Base-by-base conservation (phyloP, 2,329 filamentous ascomycete species). In the Aspergillus sp. region DNA sequence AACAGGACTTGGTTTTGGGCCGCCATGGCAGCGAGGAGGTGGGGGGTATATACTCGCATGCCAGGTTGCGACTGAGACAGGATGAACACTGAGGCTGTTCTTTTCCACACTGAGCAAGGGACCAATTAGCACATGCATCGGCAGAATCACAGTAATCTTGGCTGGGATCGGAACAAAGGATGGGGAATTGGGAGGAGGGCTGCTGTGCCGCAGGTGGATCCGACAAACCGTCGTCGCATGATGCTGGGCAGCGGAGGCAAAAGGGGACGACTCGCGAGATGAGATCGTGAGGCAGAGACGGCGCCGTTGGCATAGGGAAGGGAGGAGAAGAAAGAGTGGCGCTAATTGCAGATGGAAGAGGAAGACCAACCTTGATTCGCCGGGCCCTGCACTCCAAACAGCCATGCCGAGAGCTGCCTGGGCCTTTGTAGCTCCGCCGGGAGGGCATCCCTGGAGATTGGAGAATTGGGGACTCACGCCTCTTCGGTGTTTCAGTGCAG, bases 281-380 rank as follows among this genome's bases (percentile, higher is more conserved):
- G 17, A 45, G 15, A n/a, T 43, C 27, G 31, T 21, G 27, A n/a
- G 17, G 21, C 35, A 12, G n/a, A 12, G n/a, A 14, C n/a, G 33
- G 27, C 45, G 45, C 27, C 45, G 27, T 48, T 25, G 27, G 15
- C 14, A 48, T 8, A 25, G 9, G 9, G 27, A 37, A n/a, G 35
- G 37, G 47, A 27, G 41, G 23, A 48, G 25, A 19, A 25, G 50
- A 50, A 17, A 54, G 48, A 33, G 39, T 31, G 27, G 27, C 27
- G 9, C 23, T 49, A 37, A 53, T 46, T 14, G 12, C 27, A 31
- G 27, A 11, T 31, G 9, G 27, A 31, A 31, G 9, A 19, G 39
- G 23, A 17, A 53, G 25, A 61, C 66, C 48, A 62, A 68, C 66
- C 60, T 64, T 65, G 56, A 64, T 59, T 55, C 59, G 64, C 39